Evolutionary conservation across 495 filamentous ascomycete genomes (phyloP).

Genomic region (Penicillium longicatenatum): DNA sequence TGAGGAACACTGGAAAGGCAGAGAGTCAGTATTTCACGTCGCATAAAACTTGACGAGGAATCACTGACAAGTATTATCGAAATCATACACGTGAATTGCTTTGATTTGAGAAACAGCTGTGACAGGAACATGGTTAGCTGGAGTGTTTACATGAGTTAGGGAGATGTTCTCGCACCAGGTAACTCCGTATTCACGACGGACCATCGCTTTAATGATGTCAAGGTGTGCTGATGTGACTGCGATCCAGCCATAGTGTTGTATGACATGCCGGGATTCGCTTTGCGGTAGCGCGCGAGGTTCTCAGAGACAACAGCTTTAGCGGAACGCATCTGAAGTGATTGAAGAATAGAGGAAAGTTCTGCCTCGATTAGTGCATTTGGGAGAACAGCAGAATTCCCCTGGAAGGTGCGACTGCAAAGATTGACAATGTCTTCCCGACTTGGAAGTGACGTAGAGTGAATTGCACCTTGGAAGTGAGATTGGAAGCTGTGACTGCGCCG

Average conservation of each 20-base stretch:
- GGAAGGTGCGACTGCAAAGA: not conserved
- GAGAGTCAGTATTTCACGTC: constrained; percentile 13
- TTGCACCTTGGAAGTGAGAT: not conserved
- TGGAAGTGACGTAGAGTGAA: not conserved
- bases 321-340: constrained; percentile 33
- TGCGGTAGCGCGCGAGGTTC: constrained; percentile 9
- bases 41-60: not conserved
- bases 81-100: constrained; percentile 93
- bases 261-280: constrained; percentile 27
- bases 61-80: constrained; percentile 88
- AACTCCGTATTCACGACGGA: constrained; percentile 72
- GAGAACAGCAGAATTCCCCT: not conserved
- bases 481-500: not conserved
- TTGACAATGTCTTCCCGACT: not conserved
- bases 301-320: constrained; percentile 45
- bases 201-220: constrained; percentile 80
- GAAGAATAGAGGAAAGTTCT: not conserved
- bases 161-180: constrained; percentile 49
- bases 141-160: constrained; percentile 3
- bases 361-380: constrained; percentile 15
- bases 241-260: constrained; percentile 13
- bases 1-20: constrained; percentile 72
- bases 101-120: constrained; percentile 67
- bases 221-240: constrained; percentile 46
- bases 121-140: constrained; percentile 8